Conservation (phyloP, 1,284 basidiomycete species). For the Inonotus hispidus region DNA sequence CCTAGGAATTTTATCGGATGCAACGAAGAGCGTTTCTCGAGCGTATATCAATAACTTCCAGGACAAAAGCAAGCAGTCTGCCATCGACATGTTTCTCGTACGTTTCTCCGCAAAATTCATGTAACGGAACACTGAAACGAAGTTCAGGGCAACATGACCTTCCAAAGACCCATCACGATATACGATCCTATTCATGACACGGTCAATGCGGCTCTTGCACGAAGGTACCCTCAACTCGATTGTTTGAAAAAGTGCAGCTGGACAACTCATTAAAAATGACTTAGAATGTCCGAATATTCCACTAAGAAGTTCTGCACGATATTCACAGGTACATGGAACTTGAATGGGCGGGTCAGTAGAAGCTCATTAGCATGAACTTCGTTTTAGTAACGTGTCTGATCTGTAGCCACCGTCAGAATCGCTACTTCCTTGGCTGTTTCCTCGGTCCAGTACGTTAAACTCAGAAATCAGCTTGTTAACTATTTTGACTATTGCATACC, state of each 20-base stretch:
- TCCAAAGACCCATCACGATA: conserved; percentile 83
- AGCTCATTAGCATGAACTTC: conserved; percentile 3
- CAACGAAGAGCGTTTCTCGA: conserved; percentile 91
- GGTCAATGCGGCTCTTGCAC: conserved; percentile 64
- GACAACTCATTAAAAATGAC: not conserved
- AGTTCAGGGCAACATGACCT: conserved; percentile 81
- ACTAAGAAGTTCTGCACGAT: conserved; percentile 67
- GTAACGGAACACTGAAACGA: not conserved
- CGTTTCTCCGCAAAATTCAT: conserved; percentile 23
- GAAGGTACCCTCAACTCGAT: conserved; percentile 40
- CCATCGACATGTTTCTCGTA: conserved; percentile 94
- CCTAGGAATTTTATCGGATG: conserved; percentile 86
- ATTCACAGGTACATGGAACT: conserved; percentile 92
- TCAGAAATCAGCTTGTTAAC: not conserved
- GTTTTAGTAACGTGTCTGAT: conserved; percentile 13
- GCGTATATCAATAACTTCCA: conserved; percentile 99
- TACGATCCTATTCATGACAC: conserved; percentile 94
- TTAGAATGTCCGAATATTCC: conserved; percentile 82
- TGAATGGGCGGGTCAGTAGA: conserved; percentile 78
- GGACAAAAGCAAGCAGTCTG: conserved; percentile 90
- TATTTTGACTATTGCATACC: not conserved
- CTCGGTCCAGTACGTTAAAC: conserved; percentile 57
- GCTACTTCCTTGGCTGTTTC: conserved; percentile 87
- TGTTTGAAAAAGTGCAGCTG: not conserved
- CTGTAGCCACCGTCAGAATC: conserved; percentile 73